phyloP scores from a whole-genome alignment of 148 eudicot genomes.

The Beta vulgaris region DNA sequence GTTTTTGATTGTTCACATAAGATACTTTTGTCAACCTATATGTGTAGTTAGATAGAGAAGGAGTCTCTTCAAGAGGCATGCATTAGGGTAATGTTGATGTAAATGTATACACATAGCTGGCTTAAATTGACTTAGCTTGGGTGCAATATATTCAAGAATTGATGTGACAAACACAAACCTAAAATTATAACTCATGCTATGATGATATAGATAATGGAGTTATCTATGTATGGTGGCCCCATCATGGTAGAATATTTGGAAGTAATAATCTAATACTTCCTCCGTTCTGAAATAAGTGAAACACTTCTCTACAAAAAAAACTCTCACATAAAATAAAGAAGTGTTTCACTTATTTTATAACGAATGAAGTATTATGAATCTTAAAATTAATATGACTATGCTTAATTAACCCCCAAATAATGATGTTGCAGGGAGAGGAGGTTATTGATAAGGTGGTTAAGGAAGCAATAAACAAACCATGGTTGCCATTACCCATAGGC shows the following conservation, averaged over 20 bases:
- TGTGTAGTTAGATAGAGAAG: not conserved
- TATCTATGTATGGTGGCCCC: no score
- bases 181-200: not conserved
- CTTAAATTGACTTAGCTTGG: not conserved
- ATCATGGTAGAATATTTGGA: no score
- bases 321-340: no score
- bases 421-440: constrained; percentile 59
- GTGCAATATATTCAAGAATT: not conserved
- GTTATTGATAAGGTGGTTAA: constrained; percentile 69
- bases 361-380: no score
- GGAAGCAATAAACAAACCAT: constrained; percentile 90
- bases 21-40: not conserved
- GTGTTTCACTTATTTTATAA: no score
- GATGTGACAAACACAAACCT: not conserved
- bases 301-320: no score
- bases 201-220: no score
- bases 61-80: not conserved
- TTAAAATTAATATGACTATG: not conserved
- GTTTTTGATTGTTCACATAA: not conserved
- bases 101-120: not conserved
- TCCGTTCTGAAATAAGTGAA: no score
- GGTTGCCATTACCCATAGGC: constrained; percentile 78
- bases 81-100: not conserved
- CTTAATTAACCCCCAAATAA: not conserved
- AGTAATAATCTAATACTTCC: no score